Percentiles rank a stretch among this genome's conserved stretches.
Evolutionary conservation across 352 stramenopile species (phyloP).

Genomic region (Phytopythium montanum): DNA sequence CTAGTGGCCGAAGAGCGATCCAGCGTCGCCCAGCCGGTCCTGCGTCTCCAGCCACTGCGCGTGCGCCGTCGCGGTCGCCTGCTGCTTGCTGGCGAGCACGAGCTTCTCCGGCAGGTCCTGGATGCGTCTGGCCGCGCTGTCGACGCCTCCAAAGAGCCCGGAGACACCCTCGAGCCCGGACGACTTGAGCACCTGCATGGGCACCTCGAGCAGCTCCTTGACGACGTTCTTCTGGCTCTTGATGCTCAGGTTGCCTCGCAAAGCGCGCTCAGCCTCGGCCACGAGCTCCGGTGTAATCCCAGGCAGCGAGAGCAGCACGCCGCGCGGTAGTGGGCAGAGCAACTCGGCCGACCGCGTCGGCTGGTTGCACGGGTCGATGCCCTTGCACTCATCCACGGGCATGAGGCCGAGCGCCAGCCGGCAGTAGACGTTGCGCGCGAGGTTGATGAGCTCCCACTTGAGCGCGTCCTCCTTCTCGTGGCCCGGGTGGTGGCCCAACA

Average conservation of each 20-base stretch:
- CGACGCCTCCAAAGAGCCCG: constrained; percentile 17
- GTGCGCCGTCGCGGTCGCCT: constrained; percentile 25
- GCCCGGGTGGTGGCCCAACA: constrained; percentile 53
- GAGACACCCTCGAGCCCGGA: constrained; percentile 31
- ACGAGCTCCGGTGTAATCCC: constrained; percentile 38
- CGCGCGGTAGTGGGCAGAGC: constrained; percentile 42
- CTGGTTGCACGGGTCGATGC: constrained; percentile 79
- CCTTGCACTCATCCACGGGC: constrained; percentile 78
- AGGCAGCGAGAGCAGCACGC: constrained; percentile 58
- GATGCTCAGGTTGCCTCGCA: constrained; percentile 72
- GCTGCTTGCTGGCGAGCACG: constrained; percentile 51
- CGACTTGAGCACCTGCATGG: constrained; percentile 43
- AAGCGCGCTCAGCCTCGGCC: constrained; percentile 39
- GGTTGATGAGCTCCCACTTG: constrained; percentile 84
- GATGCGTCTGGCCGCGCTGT: constrained; percentile 44
- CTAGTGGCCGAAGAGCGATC: constrained; percentile 41
- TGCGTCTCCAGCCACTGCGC: constrained; percentile 48
- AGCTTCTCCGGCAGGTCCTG: constrained; percentile 65
- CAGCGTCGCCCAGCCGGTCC: constrained; percentile 38
- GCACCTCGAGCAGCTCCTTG: constrained; percentile 73
- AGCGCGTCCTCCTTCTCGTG: constrained; percentile 77
- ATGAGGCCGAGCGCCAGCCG: constrained; percentile 53
- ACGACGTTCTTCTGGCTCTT: constrained; percentile 84
- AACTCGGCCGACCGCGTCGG: constrained; percentile 35
- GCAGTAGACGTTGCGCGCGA: constrained; percentile 82